A percentile compares a stretch with the other conserved stretches of the same genome.
Evolutionary conservation across 2,329 filamentous ascomycete species (phyloP).

Genomic region (Penicillium sp.): DNA sequence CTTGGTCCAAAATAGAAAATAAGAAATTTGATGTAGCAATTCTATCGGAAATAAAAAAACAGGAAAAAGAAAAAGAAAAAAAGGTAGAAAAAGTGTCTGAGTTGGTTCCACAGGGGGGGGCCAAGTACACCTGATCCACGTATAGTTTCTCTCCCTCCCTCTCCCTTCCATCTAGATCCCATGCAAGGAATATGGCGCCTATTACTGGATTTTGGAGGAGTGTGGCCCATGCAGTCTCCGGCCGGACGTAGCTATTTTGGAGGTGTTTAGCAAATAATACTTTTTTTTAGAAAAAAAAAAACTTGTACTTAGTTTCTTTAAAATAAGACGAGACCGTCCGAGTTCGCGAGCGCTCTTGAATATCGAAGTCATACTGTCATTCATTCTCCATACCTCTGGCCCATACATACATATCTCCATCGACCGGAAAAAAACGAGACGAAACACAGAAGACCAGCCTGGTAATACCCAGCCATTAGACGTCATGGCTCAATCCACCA

Average conservation of each 20-base stretch:
- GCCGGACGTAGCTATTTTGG: slow-evolving; percentile 21
- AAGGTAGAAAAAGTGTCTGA: slow-evolving; percentile 14
- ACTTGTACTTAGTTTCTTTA: slow-evolving; percentile 13
- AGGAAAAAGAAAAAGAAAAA: not conserved
- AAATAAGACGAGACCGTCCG: slow-evolving; percentile 20
- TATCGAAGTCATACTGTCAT: slow-evolving; percentile 15
- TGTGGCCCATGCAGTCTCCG: slow-evolving; percentile 24
- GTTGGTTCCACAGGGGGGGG: slow-evolving; percentile 26
- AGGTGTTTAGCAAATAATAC: not conserved
- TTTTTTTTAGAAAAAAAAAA: not conserved
- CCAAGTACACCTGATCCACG: slow-evolving; percentile 18
- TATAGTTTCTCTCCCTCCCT: slow-evolving; percentile 19
- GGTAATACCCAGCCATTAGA: not conserved
- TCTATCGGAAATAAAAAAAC: not conserved
- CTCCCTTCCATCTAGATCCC: slow-evolving; percentile 24
- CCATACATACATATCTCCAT: not conserved
- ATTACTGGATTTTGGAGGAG: slow-evolving; percentile 10
- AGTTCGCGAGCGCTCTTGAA: slow-evolving; percentile 10
- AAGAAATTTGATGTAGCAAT: not conserved
- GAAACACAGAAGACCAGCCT: not conserved
- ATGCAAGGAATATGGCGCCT: slow-evolving; percentile 28
- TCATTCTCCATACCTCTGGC: slow-evolving; percentile 5
- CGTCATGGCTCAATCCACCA: slow-evolving; percentile 31
- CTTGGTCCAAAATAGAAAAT: slow-evolving; percentile 9
- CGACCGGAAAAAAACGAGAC: slow-evolving; percentile 2